phyloP scores from a whole-genome alignment of 164 flowering plant genomes.

The Vitis labrusca region DNA sequence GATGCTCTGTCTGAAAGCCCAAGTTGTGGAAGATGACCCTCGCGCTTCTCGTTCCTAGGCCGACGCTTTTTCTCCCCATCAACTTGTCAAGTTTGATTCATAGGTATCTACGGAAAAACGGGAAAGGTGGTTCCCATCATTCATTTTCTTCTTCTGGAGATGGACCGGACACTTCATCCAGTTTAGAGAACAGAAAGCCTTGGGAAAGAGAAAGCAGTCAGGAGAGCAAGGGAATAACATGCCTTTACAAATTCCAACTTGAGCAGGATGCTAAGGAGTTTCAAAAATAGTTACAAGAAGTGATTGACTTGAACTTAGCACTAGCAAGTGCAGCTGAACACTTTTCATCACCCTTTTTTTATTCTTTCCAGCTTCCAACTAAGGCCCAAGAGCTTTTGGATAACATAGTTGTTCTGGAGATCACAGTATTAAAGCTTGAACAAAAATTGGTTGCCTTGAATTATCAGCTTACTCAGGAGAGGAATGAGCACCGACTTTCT shows the following conservation, averaged over 20 bases:
- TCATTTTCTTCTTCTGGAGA: constrained; percentile 10
- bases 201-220: constrained; percentile 7
- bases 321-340: constrained; percentile 32
- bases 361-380: constrained; percentile 27
- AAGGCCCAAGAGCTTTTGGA: constrained; percentile 39
- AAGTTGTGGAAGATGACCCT: constrained; percentile 11
- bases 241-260: constrained; percentile 30
- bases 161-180: constrained; percentile 4
- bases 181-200: constrained; percentile 8
- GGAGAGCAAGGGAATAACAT: constrained; percentile 13
- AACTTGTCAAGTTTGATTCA: constrained; percentile 13
- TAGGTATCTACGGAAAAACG: constrained; percentile 12
- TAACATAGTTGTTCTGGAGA: constrained; percentile 36
- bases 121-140: not conserved
- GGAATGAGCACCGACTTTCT: constrained; percentile 44
- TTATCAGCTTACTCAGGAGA: constrained; percentile 44
- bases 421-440: constrained; percentile 42
- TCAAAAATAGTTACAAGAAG: constrained; percentile 38
- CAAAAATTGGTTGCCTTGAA: constrained; percentile 33
- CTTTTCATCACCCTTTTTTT: constrained; percentile 19
- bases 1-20: constrained; percentile 16
- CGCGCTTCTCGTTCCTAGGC: not conserved
- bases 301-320: constrained; percentile 34
- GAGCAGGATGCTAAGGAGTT: constrained; percentile 32
- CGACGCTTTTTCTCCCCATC: too few species aligned